Evolutionary conservation across 2,329 filamentous ascomycete genomes (phyloP), one percentile per base, ranked within the genome.

Genomic region (Chrysoporthe puriensis): DNA sequence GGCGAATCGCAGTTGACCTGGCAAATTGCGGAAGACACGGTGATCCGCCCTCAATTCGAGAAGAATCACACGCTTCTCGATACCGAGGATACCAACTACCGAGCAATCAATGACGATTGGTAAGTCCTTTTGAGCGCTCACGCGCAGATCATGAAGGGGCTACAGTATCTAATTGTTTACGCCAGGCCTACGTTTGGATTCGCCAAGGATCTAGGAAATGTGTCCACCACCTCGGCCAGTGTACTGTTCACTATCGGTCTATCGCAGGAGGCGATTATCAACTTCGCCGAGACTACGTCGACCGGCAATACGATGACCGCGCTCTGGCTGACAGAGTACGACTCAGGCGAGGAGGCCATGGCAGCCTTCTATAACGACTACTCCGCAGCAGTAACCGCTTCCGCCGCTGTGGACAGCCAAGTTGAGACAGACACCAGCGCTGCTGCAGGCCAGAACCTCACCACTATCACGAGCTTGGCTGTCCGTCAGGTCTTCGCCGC

Each of bases 401-500:
- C 90, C 1, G 79, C 81, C 16, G 85, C 86, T 40, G 90, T 96
- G 71, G 93, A 94, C 36, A 79, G 68, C 42, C 87, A 91, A 77
- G 88, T 94, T 2, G 89, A 90, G 67, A 75, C 81, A 4, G 91
- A 92, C 74, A 87, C 88, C 1, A 82, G 87, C 56, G 82, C 86
- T 13, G 92, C 88, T 3, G 92, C 87, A 0, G 91, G 91, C 1
- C 83, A 89, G 61, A 89, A 92, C 74, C 95, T 95, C 73, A 85
- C 89, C 14, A 89, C 91, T 67, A 90, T 95, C 66, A 91, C 92
- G 9, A 89, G 90, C 0, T 85, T 97, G 36, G 90, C 89, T 56
- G 91, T 93, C n/a, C 88, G 93, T 57, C 94, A 97, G 77, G 88
- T 90, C 0, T 90, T 96, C 79, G 94, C 90, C 16, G 91, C 88